phyloP scores from a whole-genome alignment of 768 basidiomycete species.

The Mycena filopes region DNA sequence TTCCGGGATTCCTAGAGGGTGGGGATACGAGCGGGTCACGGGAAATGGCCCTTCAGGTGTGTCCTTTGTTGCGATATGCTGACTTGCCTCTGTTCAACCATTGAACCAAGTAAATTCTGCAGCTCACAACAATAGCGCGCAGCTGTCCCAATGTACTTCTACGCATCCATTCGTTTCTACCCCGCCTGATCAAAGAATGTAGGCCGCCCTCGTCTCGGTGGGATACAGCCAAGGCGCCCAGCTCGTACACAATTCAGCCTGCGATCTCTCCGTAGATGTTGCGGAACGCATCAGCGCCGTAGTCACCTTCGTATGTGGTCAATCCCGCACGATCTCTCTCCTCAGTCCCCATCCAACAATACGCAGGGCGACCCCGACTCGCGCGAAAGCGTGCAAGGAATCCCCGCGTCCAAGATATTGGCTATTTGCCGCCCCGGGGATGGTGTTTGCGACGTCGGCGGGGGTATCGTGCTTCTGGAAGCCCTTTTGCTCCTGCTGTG shows the following conservation, averaged over 20 bases:
- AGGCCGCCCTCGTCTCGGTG: not conserved
- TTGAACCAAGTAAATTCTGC: not conserved
- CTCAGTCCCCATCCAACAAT: too few relatives aligned
- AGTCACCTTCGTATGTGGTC: conserved; percentile 1
- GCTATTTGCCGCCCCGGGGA: not conserved
- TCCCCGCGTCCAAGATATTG: not conserved
- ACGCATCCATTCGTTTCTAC: not conserved
- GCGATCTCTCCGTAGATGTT: not conserved
- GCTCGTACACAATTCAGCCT: conserved; percentile 6
- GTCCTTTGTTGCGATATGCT: too few relatives aligned
- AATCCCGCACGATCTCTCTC: too few relatives aligned
- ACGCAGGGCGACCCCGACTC: conserved; percentile 4
- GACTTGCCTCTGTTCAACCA: too few relatives aligned
- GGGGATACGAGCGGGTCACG: not conserved
- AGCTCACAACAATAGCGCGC: not conserved
- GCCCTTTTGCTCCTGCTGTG: not conserved
- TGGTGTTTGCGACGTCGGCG: not conserved
- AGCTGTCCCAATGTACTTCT: not conserved
- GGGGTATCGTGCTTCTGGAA: not conserved
- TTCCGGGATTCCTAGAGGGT: not conserved
- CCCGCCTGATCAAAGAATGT: not conserved
- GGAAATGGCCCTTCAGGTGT: not conserved
- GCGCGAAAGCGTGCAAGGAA: not conserved
- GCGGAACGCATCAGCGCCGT: not conserved
- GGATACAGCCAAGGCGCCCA: conserved; percentile 10